phyloP scores from a whole-genome alignment of 352 stramenopile species.

The Phytopythium boreale region DNA sequence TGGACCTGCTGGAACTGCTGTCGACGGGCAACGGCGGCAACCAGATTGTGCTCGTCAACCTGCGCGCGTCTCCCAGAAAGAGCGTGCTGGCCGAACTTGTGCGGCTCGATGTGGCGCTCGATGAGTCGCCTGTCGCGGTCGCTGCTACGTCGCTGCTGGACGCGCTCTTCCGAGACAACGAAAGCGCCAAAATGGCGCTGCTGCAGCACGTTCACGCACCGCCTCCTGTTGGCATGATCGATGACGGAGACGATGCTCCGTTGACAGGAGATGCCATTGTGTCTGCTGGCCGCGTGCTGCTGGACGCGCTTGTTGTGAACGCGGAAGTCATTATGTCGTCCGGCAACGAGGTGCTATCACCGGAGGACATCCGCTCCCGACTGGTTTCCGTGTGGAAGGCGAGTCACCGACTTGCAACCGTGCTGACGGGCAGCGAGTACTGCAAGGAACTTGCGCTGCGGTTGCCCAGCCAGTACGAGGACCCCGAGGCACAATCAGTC shows the following conservation, averaged over 20 bases:
- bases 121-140: conserved; percentile 59
- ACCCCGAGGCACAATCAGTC: conserved; percentile 43
- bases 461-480: conserved; percentile 46
- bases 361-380: conserved; percentile 21
- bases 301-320: conserved; percentile 52
- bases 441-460: conserved; percentile 72
- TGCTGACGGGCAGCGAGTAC: conserved; percentile 49
- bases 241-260: conserved; percentile 13
- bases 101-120: conserved; percentile 49
- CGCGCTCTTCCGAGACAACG: conserved; percentile 56
- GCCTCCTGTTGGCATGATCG: conserved; percentile 24
- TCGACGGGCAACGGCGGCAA: conserved; percentile 51
- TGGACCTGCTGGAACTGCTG: conserved; percentile 62
- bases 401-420: conserved; percentile 43
- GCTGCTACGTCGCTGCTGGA: conserved; percentile 59
- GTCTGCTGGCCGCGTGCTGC: conserved; percentile 43
- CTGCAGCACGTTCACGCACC: conserved; percentile 62
- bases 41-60: conserved; percentile 70
- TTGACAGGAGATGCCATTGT: conserved; percentile 6
- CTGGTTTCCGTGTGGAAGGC: conserved; percentile 60
- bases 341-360: conserved; percentile 5
- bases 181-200: conserved; percentile 61
- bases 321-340: conserved; percentile 32
- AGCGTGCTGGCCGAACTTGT: conserved; percentile 60
- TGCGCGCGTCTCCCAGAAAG: conserved; percentile 35